Base-by-base conservation (phyloP, 768 basidiomycete genomes). In the Boletus vermiculosoides region DNA sequence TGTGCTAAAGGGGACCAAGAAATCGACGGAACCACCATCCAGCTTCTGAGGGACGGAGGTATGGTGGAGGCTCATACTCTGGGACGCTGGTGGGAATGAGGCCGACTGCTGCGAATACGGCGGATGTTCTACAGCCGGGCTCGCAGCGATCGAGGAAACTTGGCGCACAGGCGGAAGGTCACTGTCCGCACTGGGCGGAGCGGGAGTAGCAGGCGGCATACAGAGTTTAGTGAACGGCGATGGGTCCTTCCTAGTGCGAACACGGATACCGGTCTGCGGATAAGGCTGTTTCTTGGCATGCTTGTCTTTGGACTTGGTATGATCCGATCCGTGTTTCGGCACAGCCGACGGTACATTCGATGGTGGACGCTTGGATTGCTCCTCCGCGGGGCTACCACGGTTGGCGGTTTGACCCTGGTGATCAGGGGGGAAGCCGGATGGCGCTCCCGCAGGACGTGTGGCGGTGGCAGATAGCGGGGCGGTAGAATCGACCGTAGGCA, bases 181-280 rank as follows among this genome's bases (percentile, higher is more conserved):
- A 53, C 37, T 45, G 50, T 55, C 56, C 44, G 50, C 56, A 52
- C n/a, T 65, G 20, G 63, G 39, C 16, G 62, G 51, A 8, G 55
- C 44, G 25, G 66, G 40, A 23, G 55, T 30, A 31, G 59, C 13
- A 22, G 55, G 36, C 2, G 57, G 40, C 25, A 50, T 44, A 8
- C 55, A 59, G 0, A 58, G 25, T 42, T 61, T 68, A 4, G 41
- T 50, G 33, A 68, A 61, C 23, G 67, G 64, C 15, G 70, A 58
- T 31, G 56, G 52, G 8, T 73, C 69, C 57, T 76, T 76, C 44
- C 72, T 74, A 30, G 74, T 66, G 15, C 81, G 76, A 11, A 79
- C 69, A 16, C 83, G 81, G 44, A 81, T 73, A 37, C 82, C 81
- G 11, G 79, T 67, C 23, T 76, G 56, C 16, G 81, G 80, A 45